Conservation (phyloP, 805 yeast species). For the Candida silvicultrix region DNA sequence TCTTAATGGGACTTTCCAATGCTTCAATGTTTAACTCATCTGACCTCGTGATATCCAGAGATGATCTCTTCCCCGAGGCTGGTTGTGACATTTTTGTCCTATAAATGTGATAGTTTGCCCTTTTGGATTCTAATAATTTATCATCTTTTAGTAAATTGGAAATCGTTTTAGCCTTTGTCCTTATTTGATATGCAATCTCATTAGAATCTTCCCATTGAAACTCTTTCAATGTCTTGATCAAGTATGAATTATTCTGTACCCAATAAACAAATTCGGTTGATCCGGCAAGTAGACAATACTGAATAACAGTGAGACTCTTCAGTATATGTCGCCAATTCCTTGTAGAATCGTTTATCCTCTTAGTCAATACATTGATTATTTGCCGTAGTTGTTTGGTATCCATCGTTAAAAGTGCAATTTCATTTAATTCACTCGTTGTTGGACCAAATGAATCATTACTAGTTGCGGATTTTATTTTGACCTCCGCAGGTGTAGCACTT, state of each 20-base stretch:
- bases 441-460: conserved; percentile 50
- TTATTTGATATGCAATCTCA: conserved; percentile 27
- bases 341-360: conserved; percentile 28
- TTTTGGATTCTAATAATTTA: conserved; percentile 29
- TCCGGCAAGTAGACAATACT: conserved; percentile 48
- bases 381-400: conserved; percentile 30
- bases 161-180: conserved; percentile 31
- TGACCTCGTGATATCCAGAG: conserved; percentile 15
- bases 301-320: conserved; percentile 46
- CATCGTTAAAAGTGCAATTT: conserved; percentile 41
- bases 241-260: conserved; percentile 34
- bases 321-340: conserved; percentile 34
- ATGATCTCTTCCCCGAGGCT: conserved; percentile 24
- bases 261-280: conserved; percentile 43
- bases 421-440: conserved; percentile 47
- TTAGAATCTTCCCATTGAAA: conserved; percentile 22
- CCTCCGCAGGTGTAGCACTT: conserved; percentile 23
- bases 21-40: conserved; percentile 6
- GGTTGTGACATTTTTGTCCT: conserved; percentile 38
- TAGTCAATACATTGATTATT: conserved; percentile 34
- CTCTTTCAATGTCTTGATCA: conserved; percentile 23
- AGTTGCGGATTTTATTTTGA: conserved; percentile 39
- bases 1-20: neutral
- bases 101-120: conserved; percentile 34
- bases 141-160: conserved; percentile 26